These are phyloP conservation scores for Aspergillus carbonarius DNA, from an alignment of 2,329 filamentous ascomycete genomes.

Conservation along the genomic window DNA sequence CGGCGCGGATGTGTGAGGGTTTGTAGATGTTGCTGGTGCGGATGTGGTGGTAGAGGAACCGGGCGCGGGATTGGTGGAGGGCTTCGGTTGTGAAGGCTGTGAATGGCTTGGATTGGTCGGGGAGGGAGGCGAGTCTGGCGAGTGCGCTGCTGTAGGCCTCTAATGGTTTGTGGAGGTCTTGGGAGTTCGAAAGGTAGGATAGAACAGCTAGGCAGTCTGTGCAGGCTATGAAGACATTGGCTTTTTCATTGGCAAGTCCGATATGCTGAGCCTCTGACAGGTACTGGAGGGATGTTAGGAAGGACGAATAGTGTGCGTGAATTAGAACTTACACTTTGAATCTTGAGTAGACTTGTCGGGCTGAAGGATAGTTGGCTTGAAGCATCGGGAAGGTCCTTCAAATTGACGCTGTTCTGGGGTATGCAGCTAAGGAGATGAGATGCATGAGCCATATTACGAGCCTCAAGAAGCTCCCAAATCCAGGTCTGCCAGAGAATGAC, in stretches of 20 bases:
- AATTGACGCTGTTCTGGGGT: conserved; percentile 34
- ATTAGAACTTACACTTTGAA: conserved; percentile 37
- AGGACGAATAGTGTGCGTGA: neutral
- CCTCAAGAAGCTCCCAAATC: conserved; percentile 65
- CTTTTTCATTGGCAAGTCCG: conserved; percentile 52
- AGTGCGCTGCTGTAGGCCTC: conserved; percentile 45
- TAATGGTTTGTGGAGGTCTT: conserved; percentile 38
- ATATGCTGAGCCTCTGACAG: conserved; percentile 58
- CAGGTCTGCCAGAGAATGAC: conserved; percentile 60
- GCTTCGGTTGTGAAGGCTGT: conserved; percentile 53
- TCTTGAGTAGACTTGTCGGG: conserved; percentile 38
- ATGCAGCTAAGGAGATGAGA: conserved; percentile 43
- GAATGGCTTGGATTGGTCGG: conserved; percentile 36
- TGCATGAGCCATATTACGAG: conserved; percentile 37
- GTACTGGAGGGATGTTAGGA: conserved; percentile 54
- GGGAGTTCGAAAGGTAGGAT: conserved; percentile 59
- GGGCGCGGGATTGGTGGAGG: conserved; percentile 67
- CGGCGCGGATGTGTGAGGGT: conserved; percentile 62
- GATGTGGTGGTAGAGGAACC: conserved; percentile 66
- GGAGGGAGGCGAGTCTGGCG: conserved; percentile 42
- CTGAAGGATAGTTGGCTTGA: conserved; percentile 22
- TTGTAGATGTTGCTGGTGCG: conserved; percentile 64
- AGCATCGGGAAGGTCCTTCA: conserved; percentile 25
- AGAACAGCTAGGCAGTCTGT: conserved; percentile 66
- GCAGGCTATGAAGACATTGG: conserved; percentile 53